Percentiles rank a stretch among this genome's conserved stretches.
Evolutionary conservation across 2,329 filamentous ascomycete genomes (phyloP).

Genomic region (Arachnopeziza araneosa): DNA sequence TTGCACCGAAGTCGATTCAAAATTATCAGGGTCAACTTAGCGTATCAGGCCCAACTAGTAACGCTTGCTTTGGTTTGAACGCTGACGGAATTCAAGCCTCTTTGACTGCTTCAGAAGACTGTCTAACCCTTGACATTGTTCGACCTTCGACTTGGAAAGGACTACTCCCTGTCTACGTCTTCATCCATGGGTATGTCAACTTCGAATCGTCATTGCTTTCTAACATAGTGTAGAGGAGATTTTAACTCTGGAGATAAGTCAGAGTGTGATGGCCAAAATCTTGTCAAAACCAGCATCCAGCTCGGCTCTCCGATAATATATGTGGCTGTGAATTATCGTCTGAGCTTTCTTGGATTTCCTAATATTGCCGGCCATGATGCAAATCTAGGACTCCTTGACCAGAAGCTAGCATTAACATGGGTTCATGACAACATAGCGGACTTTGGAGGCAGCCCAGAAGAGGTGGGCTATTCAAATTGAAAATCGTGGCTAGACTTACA

Average conservation of each 20-base stretch:
- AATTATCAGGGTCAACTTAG: slow-evolving; percentile 19
- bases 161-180: slow-evolving; percentile 46
- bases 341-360: slow-evolving; percentile 58
- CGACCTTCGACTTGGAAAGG: slow-evolving; percentile 10
- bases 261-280: slow-evolving; percentile 9
- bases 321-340: slow-evolving; percentile 72
- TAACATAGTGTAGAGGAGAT: slow-evolving; percentile 39
- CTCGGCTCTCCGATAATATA: slow-evolving; percentile 54
- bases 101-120: slow-evolving; percentile 29
- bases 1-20: slow-evolving; percentile 59
- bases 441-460: slow-evolving; percentile 59
- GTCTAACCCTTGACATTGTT: slow-evolving; percentile 36
- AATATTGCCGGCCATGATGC: slow-evolving; percentile 25
- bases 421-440: slow-evolving; percentile 69
- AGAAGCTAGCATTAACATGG: slow-evolving; percentile 69
- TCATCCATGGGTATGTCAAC: slow-evolving; percentile 51
- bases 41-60: slow-evolving; percentile 16
- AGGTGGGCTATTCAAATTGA: slow-evolving; percentile 38
- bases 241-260: slow-evolving; percentile 28
- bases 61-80: slow-evolving; percentile 6
- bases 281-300: slow-evolving; percentile 8
- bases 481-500: slow-evolving; percentile 31
- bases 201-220: background rate
- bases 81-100: background rate
- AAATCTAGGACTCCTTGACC: slow-evolving; percentile 69